Base-by-base conservation (phyloP, 2,329 filamentous ascomycete species). In the Trichoderma koningiopsis region DNA sequence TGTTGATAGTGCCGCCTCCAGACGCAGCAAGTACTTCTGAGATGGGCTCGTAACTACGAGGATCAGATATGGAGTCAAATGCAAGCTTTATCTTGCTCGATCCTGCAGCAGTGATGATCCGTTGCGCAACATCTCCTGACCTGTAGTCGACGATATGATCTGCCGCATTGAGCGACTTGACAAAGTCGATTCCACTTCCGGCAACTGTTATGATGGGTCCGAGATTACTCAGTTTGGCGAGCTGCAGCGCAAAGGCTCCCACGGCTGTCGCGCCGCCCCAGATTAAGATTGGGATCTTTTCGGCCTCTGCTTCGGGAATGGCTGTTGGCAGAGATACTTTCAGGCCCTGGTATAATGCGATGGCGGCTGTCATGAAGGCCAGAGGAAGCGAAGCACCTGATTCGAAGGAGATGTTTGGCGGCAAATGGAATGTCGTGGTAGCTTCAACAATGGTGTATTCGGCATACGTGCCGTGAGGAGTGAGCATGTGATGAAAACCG, bases 171-270 rank as follows among this genome's bases (percentile, higher is more conserved):
- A 64, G 61, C 0, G 47, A 64, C 22, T 64, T 64, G 31, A 64
- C 61, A 14, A 64, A 55, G 16, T 64, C 61, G 61, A 55, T 64
- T 55, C 61, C 61, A 19, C n/a, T 27, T 8, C 88, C 87, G 1
- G 86, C 86, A n/a, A 90, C 78, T 40, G 82, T 82, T 71, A 89
- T 87, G 60, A 89, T 81, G 0, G 88, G 88, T 73, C 88, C 85
- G 60, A 89, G 84, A 68, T 87, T 85, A 22, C 81, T 77, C 14
- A 71, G 76, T 2, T 72, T 74, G 19, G 85, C 85, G 5, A 90
- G 79, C 73, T 90, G 85, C 63, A 89, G 81, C 0, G 84, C 86
- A 73, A 84, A 89, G 2, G 85, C 80, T 3, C 87, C 88, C 0
- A 89, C 86, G 0, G 87, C 83, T 0, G 82, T 82, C 0, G 84